phyloP scores from a whole-genome alignment of 2,329 filamentous ascomycete genomes.

The Periglandula ipomoeae region DNA sequence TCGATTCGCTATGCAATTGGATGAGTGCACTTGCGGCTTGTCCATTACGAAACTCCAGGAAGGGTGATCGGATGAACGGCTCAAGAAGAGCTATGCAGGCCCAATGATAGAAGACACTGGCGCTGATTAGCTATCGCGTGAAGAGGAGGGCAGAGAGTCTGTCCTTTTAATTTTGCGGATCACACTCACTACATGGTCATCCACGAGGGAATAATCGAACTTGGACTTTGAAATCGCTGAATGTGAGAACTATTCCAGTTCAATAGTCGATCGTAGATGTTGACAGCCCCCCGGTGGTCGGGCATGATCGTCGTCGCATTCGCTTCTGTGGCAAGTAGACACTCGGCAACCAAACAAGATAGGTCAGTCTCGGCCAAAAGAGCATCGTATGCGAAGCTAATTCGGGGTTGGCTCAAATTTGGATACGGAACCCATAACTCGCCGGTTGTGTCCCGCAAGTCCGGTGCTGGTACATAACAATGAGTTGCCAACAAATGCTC shows the following conservation, averaged over 20 bases:
- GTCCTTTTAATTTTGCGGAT: too few species aligned
- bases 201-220: conserved; percentile 4
- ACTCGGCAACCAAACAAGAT: conserved; percentile 3
- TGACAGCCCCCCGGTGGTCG: conserved; percentile 1
- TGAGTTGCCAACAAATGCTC: not conserved
- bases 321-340: not conserved
- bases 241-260: not conserved
- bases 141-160: not conserved
- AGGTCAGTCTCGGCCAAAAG: conserved; percentile 4
- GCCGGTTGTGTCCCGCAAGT: not conserved
- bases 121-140: not conserved
- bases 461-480: not conserved
- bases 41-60: conserved; percentile 1
- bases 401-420: not conserved
- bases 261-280: conserved; percentile 4
- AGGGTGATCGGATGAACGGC: conserved; percentile 2
- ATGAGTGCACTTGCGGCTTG: not conserved
- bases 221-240: not conserved
- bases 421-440: conserved; percentile 11
- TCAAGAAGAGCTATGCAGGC: conserved; percentile 7
- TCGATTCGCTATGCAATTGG: conserved; percentile 9
- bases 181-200: conserved; percentile 8
- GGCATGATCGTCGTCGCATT: conserved; percentile 1
- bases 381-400: not conserved
- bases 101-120: conserved; percentile 9